phyloP scores from a whole-genome alignment of 1,139 yeast genomes.

The Candida sojae region DNA sequence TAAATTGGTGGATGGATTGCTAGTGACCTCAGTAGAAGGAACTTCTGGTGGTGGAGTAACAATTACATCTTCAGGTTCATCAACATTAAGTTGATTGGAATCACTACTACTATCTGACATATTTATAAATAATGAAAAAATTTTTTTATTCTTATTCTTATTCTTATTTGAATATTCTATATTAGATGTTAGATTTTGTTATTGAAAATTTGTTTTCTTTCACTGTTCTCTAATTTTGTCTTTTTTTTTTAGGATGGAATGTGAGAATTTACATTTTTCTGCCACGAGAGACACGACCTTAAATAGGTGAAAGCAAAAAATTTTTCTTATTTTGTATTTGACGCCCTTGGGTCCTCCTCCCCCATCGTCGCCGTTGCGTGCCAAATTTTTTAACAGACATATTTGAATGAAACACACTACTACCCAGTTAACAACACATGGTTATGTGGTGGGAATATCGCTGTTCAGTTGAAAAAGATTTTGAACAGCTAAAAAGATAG shows the following conservation, averaged over 20 bases:
- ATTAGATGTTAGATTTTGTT: not conserved
- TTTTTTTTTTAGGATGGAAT: not conserved
- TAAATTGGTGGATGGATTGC: conserved; percentile 23
- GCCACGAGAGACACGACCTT: too few relatives aligned
- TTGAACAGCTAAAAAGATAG: too few relatives aligned
- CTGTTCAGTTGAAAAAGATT: too few relatives aligned
- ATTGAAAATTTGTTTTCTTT: not conserved
- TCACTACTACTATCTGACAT: conserved; percentile 4
- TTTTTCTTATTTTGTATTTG: too few relatives aligned
- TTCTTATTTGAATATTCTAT: too few relatives aligned
- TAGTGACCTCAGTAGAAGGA: not conserved
- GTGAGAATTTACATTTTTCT: not conserved
- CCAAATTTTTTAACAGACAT: too few relatives aligned
- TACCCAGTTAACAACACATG: too few relatives aligned
- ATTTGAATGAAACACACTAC: too few relatives aligned
- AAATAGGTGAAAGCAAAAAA: too few relatives aligned
- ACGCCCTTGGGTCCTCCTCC: too few relatives aligned
- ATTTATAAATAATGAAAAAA: not conserved
- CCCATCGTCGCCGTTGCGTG: too few relatives aligned
- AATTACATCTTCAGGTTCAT: not conserved
- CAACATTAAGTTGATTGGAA: not conserved
- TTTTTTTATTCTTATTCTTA: not conserved
- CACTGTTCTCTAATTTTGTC: not conserved
- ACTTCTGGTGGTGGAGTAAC: conserved; percentile 1
- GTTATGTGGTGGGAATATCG: too few relatives aligned